Evolutionary conservation across 78 protist genomes (phyloP).

Genomic region (Speleostelium caveatum): DNA sequence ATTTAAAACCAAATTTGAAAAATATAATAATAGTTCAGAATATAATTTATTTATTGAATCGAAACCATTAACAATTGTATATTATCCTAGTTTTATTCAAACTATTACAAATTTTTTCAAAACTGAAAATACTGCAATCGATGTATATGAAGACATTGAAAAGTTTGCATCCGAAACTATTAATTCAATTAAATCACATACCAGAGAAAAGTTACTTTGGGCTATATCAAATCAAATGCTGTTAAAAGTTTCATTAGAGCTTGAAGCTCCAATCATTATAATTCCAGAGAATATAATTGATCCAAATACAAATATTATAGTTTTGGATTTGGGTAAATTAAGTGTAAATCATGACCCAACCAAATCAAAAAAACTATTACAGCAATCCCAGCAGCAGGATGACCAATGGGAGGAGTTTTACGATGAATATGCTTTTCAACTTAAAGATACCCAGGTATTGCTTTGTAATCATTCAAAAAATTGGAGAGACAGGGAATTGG

Average conservation of each 20-base stretch:
- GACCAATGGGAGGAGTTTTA: conserved; percentile 55
- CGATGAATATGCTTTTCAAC: conserved; percentile 57
- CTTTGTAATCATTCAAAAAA: conserved; percentile 7
- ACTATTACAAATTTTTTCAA: conserved; percentile 34
- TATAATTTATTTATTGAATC: conserved; percentile 40
- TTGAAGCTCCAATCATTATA: conserved; percentile 63
- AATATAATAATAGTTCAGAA: background rate
- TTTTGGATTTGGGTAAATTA: conserved; percentile 62
- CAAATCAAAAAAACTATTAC: background rate
- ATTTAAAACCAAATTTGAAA: conserved; percentile 34
- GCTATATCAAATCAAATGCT: conserved; percentile 50
- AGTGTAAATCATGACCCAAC: conserved; percentile 38
- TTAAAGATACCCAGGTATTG: conserved; percentile 49
- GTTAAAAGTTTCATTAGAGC: conserved; percentile 1
- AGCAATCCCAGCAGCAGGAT: background rate
- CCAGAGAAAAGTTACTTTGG: conserved; percentile 10
- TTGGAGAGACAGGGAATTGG: conserved; percentile 41
- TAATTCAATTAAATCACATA: conserved; percentile 34
- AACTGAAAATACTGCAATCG: background rate
- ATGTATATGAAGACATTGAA: conserved; percentile 44
- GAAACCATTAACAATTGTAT: conserved; percentile 64
- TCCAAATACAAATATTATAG: conserved; percentile 22
- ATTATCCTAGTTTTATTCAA: conserved; percentile 54
- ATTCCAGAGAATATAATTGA: conserved; percentile 37
- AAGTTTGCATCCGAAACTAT: conserved; percentile 53